Evolutionary conservation across 805 yeast species (phyloP).

Genomic region (Starmera dryadoides): DNA sequence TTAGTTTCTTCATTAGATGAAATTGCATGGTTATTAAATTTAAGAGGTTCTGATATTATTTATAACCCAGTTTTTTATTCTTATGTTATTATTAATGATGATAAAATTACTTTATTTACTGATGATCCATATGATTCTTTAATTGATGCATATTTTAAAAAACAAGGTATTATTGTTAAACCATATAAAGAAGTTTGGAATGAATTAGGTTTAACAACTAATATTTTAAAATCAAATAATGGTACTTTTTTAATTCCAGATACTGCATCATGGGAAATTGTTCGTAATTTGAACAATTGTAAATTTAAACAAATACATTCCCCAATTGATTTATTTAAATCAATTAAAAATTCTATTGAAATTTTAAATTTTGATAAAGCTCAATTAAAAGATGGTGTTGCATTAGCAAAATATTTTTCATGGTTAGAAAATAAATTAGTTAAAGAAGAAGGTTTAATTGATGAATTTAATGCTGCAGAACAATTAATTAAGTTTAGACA

Average conservation of each 20-base stretch:
- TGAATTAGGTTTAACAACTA: conserved; percentile 32
- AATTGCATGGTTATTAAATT: conserved; percentile 83
- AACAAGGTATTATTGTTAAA: conserved; percentile 38
- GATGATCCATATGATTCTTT: conserved; percentile 35
- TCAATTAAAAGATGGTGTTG: conserved; percentile 79
- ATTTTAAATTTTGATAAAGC: conserved; percentile 64
- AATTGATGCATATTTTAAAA: conserved; percentile 31
- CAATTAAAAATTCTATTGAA: conserved; percentile 70
- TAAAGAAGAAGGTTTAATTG: conserved; percentile 33
- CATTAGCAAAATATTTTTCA: conserved; percentile 64
- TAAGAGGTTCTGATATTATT: conserved; percentile 77
- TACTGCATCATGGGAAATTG: conserved; percentile 62
- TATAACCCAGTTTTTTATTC: conserved; percentile 85
- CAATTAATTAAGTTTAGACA: conserved; percentile 50
- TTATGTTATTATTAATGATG: conserved; percentile 39
- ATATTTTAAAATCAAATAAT: conserved; percentile 14
- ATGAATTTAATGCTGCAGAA: conserved; percentile 61
- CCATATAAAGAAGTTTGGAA: conserved; percentile 54
- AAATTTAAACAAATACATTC: conserved; percentile 38
- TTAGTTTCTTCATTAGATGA: conserved; percentile 77
- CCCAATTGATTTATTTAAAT: conserved; percentile 62
- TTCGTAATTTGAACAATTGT: conserved; percentile 38
- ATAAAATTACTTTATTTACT: conserved; percentile 43
- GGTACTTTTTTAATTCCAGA: conserved; percentile 43
- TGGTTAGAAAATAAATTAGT: conserved; percentile 69